Percentiles rank a stretch among this genome's conserved stretches.
Evolutionary conservation across 352 stramenopile genomes (phyloP).

Genomic region (Pilasporangium apinafurcum): DNA sequence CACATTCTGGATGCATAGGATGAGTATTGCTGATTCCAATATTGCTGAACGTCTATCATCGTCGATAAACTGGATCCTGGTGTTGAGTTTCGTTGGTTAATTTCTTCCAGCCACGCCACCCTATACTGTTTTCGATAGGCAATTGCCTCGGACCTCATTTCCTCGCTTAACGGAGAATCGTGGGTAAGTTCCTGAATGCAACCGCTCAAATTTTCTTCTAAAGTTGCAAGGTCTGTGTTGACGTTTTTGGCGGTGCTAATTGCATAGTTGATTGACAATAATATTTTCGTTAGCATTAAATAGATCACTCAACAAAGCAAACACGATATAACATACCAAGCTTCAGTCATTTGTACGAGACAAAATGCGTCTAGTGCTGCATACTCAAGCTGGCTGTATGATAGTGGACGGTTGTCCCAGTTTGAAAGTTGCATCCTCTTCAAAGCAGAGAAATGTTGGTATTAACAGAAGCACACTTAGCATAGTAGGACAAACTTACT

Average conservation of each 20-base stretch:
- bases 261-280: too few species aligned
- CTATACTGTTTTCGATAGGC: slow-evolving; percentile 21
- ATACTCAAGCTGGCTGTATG: slow-evolving; percentile 38
- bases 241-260: too few species aligned
- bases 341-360: slow-evolving; percentile 53
- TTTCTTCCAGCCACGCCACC: slow-evolving; percentile 28
- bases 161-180: slow-evolving; percentile 17
- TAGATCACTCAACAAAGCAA: background rate
- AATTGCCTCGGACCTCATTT: slow-evolving; percentile 17
- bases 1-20: too few species aligned
- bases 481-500: slow-evolving; percentile 23
- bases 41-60: too few species aligned
- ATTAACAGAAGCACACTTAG: too few species aligned
- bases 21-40: too few species aligned
- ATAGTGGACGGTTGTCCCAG: slow-evolving; percentile 54
- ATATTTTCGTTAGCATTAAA: too few species aligned
- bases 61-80: too few species aligned
- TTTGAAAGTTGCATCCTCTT: slow-evolving; percentile 73
- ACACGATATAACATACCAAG: too few species aligned
- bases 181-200: slow-evolving; percentile 17
- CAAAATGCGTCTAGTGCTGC: slow-evolving; percentile 60
- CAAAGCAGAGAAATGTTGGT: too few species aligned
- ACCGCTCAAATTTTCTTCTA: too few species aligned
- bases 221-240: too few species aligned
- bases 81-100: slow-evolving; percentile 3